Evolutionary conservation across 108 stramenopile species (phyloP), one percentile per base, ranked within the genome.

Genomic region (Nannochloropsis oceanica): DNA sequence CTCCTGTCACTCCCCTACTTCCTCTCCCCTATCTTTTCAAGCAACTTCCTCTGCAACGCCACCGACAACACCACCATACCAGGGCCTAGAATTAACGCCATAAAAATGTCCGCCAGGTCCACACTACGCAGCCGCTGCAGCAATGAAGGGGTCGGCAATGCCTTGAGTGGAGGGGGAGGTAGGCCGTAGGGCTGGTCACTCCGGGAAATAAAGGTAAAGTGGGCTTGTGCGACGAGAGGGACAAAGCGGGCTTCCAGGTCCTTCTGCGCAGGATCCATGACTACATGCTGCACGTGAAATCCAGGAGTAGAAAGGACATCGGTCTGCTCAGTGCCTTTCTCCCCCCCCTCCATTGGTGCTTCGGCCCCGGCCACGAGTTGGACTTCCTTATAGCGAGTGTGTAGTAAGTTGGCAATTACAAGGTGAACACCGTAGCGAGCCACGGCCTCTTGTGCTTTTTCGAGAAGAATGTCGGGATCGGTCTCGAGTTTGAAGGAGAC

Each of bases 401-500:
- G 82, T 86, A 99, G 91, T 59, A 95, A 84, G 91, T 99, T 99
- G 11, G 96, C 99, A 85, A 99, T 93, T 11, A 99, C 99, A 85
- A 96, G 87, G 85, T 99, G 96, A 83, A 96, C 94, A 82, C 93
- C 93, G 87, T 97, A 96, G 79, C 86, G 82, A 25, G 79, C 44
- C 9, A 98, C 92, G 20, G 97, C 95, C 80, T 90, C 87, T 82
- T 91, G 91, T 18, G 96, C 95, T 92, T 98, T 99, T 84, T 91
- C 83, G 12, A 92, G 90, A 79, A 99, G 90, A 18, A 98, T 92
- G 12, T 87, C 83, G 11, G 82, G 34, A 91, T 99, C 97, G 0
- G 99, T 99, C 92, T 99, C 99, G 73, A 99, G 93, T 87, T 98
- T 98, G 94, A 99, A 99, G 59, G 94, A 94, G n/a, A 97, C 94